Evolutionary conservation across 1,139 yeast genomes (phyloP), one percentile per base, ranked within the genome.

Genomic region (Geotrichum citri-aurantii): DNA sequence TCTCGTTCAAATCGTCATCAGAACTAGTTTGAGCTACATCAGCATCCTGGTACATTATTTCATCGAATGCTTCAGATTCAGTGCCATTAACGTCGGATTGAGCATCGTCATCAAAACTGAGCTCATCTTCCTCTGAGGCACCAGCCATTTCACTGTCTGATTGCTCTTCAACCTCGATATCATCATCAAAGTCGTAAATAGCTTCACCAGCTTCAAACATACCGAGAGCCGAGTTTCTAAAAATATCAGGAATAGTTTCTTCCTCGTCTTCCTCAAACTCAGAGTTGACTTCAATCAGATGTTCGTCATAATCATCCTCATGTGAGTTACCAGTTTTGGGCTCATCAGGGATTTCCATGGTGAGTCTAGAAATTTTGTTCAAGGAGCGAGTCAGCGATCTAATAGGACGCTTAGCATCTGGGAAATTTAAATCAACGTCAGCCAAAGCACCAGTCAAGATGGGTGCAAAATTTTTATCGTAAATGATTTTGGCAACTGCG

Each of bases 151-250:
- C 65, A 19, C 65, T 65, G 14, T 68, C 70, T n/a, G 65, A 67
- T 50, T 68, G 68, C 23, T 66, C 71, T 21, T 72, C 77, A 42
- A 69, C 77, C 7, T 76, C 81, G 48, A 78, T 79, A 55, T 71
- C 78, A 21, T 71, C 77, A 14, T 77, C 82, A 24, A 76, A 82
- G 52, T 86, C 92, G 57, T 86, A 84, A 62, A 85, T 90, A 48
- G 83, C 80, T 56, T 88, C 95, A 40, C 79, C 86, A 55, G 88
- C 85, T 66, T 92, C 97, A 69, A 88, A 92, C 96, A 92, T 91
- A 1, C 97, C 97, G 56, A 92, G 77, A 0, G 97, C 89, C 0
- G 97, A 91, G 69, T 92, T 90, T 56, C 86, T 79, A 72, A 91
- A 85, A 67, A 92, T 77, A 69, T 91, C 95, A 0, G 96, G 92